These are phyloP conservation scores for Fraxinus ornus DNA, from an alignment of 305 asterid species.

Conservation along the genomic window DNA sequence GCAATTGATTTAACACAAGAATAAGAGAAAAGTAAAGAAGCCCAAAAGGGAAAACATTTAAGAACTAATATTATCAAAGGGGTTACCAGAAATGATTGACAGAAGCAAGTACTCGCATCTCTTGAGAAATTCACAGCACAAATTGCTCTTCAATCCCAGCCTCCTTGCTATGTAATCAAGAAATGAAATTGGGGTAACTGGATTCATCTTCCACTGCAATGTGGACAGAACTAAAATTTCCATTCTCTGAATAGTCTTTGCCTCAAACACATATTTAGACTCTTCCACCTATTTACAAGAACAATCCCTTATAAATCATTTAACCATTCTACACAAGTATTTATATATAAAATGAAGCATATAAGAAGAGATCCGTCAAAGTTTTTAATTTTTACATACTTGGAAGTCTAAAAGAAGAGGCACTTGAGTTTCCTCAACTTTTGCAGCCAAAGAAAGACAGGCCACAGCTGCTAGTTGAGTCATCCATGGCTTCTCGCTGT, in stretches of 20 bases:
- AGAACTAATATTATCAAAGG: not conserved
- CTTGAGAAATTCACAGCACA: constrained; percentile 44
- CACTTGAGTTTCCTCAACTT: constrained; percentile 66
- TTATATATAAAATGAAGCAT: not conserved
- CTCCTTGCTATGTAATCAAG: constrained; percentile 53
- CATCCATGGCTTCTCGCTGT: constrained; percentile 70
- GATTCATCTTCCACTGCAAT: constrained; percentile 83
- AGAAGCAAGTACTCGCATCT: constrained; percentile 64
- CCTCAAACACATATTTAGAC: constrained; percentile 53
- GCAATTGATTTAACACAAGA: not conserved
- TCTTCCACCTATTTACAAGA: constrained; percentile 55
- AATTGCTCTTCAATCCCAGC: constrained; percentile 37
- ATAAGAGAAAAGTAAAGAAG: not conserved
- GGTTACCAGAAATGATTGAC: constrained; percentile 52
- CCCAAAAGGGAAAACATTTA: not conserved
- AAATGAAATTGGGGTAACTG: constrained; percentile 71
- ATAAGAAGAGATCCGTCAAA: not conserved
- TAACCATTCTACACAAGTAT: not conserved
- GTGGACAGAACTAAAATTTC: constrained; percentile 67
- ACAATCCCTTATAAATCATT: constrained; percentile 23
- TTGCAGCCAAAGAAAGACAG: constrained; percentile 73
- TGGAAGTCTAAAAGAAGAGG: constrained; percentile 72
- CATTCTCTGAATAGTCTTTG: constrained; percentile 71
- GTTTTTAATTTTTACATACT: constrained; percentile 39
- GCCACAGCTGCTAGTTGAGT: constrained; percentile 71